Percentiles rank a stretch among this genome's conserved stretches.
phyloP scores from a whole-genome alignment of 345 rosid genomes.

The Sisymbrium irio region DNA sequence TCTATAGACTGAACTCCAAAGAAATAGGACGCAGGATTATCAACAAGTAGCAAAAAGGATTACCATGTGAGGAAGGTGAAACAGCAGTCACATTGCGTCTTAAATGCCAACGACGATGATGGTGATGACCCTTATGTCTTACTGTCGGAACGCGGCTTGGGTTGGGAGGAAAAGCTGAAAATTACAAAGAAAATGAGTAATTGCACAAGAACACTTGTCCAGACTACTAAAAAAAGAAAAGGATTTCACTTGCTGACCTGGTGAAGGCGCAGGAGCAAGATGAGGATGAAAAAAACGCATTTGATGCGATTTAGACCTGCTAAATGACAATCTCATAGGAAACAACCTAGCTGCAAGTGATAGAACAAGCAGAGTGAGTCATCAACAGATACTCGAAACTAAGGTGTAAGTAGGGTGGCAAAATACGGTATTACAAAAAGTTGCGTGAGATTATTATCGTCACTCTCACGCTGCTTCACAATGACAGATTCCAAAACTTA shows the following conservation, averaged over 20 bases:
- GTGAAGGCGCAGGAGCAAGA: conserved; percentile 52
- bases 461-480: conserved; percentile 30
- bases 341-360: conserved; percentile 50
- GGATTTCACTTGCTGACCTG: conserved; percentile 48
- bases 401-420: conserved; percentile 1
- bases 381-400: too few relatives aligned
- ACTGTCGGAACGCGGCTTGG: conserved; percentile 40
- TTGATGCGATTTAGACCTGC: conserved; percentile 36
- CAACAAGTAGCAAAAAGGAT: not conserved
- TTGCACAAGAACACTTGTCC: not conserved
- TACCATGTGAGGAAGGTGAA: conserved; percentile 71
- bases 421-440: not conserved
- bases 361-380: conserved; percentile 18
- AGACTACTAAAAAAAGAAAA: not conserved
- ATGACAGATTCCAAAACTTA: conserved; percentile 18
- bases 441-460: not conserved
- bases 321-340: conserved; percentile 42
- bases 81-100: conserved; percentile 59
- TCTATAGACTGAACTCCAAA: not conserved
- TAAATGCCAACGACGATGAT: conserved; percentile 48
- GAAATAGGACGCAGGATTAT: not conserved
- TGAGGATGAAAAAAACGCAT: conserved; percentile 38
- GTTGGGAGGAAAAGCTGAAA: conserved; percentile 44
- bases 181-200: conserved; percentile 30
- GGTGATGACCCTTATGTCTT: conserved; percentile 52